Percentiles rank a stretch among this genome's conserved stretches.
Conservation (phyloP, 352 stramenopile genomes). For the Phytophthora ohioensis region DNA sequence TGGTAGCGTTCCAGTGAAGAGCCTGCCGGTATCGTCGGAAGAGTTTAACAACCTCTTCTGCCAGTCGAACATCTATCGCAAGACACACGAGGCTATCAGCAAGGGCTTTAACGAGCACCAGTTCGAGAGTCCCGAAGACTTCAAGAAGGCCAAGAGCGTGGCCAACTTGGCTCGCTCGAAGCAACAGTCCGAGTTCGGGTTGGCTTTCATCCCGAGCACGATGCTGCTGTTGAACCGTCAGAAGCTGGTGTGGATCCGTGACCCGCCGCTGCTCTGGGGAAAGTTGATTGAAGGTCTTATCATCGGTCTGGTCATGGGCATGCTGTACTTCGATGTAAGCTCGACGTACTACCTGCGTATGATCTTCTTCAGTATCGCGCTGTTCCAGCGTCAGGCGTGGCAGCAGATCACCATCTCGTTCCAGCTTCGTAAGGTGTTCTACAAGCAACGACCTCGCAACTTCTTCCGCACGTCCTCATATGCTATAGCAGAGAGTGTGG, state of each 20-base stretch:
- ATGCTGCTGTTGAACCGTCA: slow-evolving; percentile 46
- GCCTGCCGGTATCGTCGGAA: slow-evolving; percentile 37
- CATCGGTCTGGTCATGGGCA: slow-evolving; percentile 78
- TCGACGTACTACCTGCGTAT: slow-evolving; percentile 65
- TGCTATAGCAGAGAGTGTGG: slow-evolving; percentile 56
- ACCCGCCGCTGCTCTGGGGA: slow-evolving; percentile 51
- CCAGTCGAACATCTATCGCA: slow-evolving; percentile 59
- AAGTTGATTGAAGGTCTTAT: slow-evolving; percentile 59
- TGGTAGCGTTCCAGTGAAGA: slow-evolving; percentile 28
- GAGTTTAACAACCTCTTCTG: slow-evolving; percentile 64
- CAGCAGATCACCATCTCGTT: slow-evolving; percentile 76
- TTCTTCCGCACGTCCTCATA: slow-evolving; percentile 87
- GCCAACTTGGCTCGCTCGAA: slow-evolving; percentile 53
- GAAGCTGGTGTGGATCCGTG: slow-evolving; percentile 57
- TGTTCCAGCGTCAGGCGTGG: slow-evolving; percentile 67
- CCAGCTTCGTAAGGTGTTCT: slow-evolving; percentile 83
- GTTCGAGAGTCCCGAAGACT: slow-evolving; percentile 58
- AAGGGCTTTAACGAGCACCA: slow-evolving; percentile 58
- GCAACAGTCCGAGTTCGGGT: slow-evolving; percentile 50
- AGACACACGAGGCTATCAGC: slow-evolving; percentile 45
- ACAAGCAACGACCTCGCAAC: slow-evolving; percentile 86
- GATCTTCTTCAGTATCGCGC: slow-evolving; percentile 53
- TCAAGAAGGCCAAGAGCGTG: slow-evolving; percentile 56
- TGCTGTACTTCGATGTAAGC: slow-evolving; percentile 58
- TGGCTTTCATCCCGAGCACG: slow-evolving; percentile 43